Conservation (phyloP, 306 rosid species). For the Psophocarpus tetragonolobus region DNA sequence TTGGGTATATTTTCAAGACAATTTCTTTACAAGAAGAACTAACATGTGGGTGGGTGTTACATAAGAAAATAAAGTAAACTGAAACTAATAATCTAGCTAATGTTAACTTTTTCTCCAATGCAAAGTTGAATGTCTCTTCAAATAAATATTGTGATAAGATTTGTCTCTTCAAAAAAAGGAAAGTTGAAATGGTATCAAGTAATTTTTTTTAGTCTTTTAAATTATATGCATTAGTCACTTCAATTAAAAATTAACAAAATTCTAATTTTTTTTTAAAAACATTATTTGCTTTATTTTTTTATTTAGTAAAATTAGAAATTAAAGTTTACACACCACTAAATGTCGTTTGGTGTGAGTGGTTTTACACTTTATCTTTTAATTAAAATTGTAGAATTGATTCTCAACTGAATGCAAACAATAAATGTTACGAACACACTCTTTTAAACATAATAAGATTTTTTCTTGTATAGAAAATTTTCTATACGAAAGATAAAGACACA, state of each 20-base stretch:
- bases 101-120: background rate
- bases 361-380: background rate
- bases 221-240: background rate
- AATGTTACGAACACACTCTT: too few species aligned
- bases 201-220: background rate
- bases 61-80: background rate
- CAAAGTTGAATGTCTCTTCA: background rate
- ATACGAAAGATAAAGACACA: too few species aligned
- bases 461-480: too few species aligned
- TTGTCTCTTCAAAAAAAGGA: background rate
- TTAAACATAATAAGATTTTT: too few species aligned
- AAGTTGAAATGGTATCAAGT: background rate
- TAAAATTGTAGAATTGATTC: too few species aligned
- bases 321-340: background rate
- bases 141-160: background rate
- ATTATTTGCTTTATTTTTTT: background rate
- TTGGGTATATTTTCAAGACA: background rate
- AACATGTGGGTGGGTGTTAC: background rate
- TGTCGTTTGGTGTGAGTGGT: background rate
- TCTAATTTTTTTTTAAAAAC: background rate
- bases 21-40: conserved; percentile 5
- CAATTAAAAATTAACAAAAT: background rate
- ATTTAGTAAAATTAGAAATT: background rate
- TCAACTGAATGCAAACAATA: too few species aligned
- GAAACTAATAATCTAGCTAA: background rate